phyloP scores from a whole-genome alignment of 139 green algal genomes.

The Astrephomene gubernaculifera region DNA sequence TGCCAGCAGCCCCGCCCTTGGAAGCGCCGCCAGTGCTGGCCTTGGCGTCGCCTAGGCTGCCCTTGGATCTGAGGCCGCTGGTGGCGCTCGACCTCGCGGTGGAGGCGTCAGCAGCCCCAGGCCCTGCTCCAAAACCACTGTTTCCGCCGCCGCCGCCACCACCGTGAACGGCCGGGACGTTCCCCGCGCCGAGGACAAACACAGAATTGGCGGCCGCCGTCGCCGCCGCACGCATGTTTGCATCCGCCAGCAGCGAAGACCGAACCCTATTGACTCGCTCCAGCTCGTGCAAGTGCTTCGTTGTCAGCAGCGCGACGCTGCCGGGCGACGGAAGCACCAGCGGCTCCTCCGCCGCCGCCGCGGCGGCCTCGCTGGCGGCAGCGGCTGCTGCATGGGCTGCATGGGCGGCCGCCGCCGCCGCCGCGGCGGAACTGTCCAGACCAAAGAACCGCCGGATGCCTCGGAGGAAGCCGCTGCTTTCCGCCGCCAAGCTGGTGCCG shows the following conservation, averaged over 20 bases:
- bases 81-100: too few species aligned
- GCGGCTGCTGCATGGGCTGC: not conserved
- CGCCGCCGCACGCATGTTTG: too few species aligned
- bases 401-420: not conserved
- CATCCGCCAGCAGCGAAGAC: not conserved
- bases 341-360: not conserved
- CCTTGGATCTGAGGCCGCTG: too few species aligned
- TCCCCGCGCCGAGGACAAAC: too few species aligned
- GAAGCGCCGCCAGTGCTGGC: too few species aligned
- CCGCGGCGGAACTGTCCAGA: not conserved
- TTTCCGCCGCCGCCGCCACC: too few species aligned
- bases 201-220: too few species aligned
- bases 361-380: not conserved
- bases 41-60: too few species aligned
- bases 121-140: too few species aligned
- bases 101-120: too few species aligned
- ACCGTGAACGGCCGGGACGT: too few species aligned
- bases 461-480: not conserved
- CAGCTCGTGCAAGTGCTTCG: not conserved
- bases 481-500: not conserved
- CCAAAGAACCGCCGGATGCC: constrained; percentile 12
- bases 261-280: not conserved
- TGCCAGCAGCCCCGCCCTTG: too few species aligned
- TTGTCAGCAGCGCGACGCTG: not conserved
- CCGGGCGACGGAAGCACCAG: not conserved